Evolutionary conservation across 2,329 filamentous ascomycete genomes (phyloP), one percentile per base, ranked within the genome.

Genomic region (Chrysosporium keratinophilum): DNA sequence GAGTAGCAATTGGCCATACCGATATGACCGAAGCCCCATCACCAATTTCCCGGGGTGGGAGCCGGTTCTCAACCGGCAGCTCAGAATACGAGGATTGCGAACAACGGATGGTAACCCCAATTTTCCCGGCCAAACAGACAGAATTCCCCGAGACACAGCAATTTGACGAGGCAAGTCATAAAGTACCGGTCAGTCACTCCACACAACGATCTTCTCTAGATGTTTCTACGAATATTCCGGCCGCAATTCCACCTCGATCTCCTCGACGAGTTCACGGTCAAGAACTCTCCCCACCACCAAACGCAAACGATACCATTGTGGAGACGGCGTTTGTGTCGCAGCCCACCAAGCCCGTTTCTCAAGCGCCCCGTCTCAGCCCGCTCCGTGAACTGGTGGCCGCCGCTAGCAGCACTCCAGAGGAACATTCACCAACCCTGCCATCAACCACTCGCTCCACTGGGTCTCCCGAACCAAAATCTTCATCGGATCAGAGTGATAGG

Each of bases 271-370:
- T 33, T 34, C 40, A 15, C 17, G 17, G 14, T 14, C 42, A 53
- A 23, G 49, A 51, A 11, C 19, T 37, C 17, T 33, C 23, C 11
- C 34, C 41, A 37, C 39, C 37, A n/a, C 37, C 15, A 5, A 42
- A 57, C 34, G 28, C 23, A 19, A 37, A 54, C 42, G 45, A 47
- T 9, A 51, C 44, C 11, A 58, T 60, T 39, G 58, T 60, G 9
- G 58, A 60, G 35, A 60, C 58, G 6, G 53, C 58, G 1, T 60
- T 60, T 41, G 53, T 60, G 39, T 42, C 55, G n/a, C 37, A 55
- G 28, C 40, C 54, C 37, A 55, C n/a, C 52, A 55, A 42, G 15
- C n/a, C 44, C 19, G 41, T 41, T 17, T 55, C 49, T 37, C 49
- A 37, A 6, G 49, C 57, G 1, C 41, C 58, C 9, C 43, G 54